These are phyloP conservation scores for Backusella luteola DNA, from an alignment of 192 early-diverging fungal genomes.

Conservation along the genomic window DNA sequence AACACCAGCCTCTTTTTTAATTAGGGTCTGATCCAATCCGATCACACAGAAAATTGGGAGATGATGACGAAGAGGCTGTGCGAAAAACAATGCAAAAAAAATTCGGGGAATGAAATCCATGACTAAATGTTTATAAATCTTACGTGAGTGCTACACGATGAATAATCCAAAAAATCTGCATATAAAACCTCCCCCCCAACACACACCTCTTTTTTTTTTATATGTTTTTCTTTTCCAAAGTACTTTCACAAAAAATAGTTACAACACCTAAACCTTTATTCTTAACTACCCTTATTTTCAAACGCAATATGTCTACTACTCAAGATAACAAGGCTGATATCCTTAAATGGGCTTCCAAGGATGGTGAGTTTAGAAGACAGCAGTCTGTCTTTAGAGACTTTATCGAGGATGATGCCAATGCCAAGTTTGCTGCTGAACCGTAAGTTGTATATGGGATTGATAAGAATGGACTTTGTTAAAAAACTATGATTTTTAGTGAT, in stretches of 20 bases:
- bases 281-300: slow-evolving; percentile 4
- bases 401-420: slow-evolving; percentile 51
- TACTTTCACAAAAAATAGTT: neutral
- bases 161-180: neutral
- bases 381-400: slow-evolving; percentile 67
- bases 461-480: neutral
- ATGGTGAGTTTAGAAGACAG: slow-evolving; percentile 83
- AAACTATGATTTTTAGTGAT: slow-evolving; percentile 27
- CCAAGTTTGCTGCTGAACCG: slow-evolving; percentile 74
- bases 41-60: neutral
- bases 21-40: too few species aligned
- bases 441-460: slow-evolving; percentile 21
- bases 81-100: neutral
- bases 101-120: neutral
- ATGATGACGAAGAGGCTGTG: neutral
- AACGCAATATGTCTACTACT: slow-evolving; percentile 29
- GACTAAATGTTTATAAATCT: neutral
- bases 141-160: neutral
- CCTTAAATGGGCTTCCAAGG: slow-evolving; percentile 62
- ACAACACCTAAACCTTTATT: neutral
- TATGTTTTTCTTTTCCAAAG: neutral
- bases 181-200: neutral
- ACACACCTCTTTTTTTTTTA: neutral
- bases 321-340: slow-evolving; percentile 29
- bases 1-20: too few species aligned